These are phyloP conservation scores for Eruca vesicaria DNA, from an alignment of 441 rosid genomes.

Conservation along the genomic window DNA sequence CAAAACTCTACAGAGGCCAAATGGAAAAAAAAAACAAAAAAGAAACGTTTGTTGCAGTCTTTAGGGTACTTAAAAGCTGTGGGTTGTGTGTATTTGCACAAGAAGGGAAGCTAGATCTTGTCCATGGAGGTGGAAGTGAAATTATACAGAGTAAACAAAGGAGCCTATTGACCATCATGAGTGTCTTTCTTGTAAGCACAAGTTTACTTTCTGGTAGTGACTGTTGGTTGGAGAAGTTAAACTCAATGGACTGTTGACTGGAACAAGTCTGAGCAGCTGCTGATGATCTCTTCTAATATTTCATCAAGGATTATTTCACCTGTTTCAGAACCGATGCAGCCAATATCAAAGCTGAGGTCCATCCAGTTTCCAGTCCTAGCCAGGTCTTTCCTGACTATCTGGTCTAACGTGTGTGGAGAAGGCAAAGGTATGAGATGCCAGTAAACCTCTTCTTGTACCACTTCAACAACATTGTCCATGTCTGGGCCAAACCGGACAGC, in stretches of 20 bases:
- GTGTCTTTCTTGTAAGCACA: not conserved
- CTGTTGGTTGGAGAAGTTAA: not conserved
- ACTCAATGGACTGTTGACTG: constrained; percentile 4
- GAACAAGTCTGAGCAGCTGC: constrained; percentile 28
- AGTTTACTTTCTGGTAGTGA: constrained; percentile 7
- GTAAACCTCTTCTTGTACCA: constrained; percentile 69
- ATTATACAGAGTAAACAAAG: constrained; percentile 20
- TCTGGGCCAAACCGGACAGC: constrained; percentile 39
- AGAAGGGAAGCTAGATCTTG: constrained; percentile 14
- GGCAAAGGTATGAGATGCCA: constrained; percentile 72
- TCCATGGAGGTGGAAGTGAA: constrained; percentile 17
- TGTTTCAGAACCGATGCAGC: constrained; percentile 50
- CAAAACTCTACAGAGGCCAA: constrained; percentile 23
- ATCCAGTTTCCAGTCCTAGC: constrained; percentile 64
- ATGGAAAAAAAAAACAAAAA: constrained; percentile 10
- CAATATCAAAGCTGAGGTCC: constrained; percentile 55
- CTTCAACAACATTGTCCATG: constrained; percentile 29
- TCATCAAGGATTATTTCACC: constrained; percentile 65
- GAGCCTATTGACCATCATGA: constrained; percentile 9
- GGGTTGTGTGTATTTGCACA: constrained; percentile 32
- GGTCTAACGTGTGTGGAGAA: constrained; percentile 64
- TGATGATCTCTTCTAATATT: constrained; percentile 56
- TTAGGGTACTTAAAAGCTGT: constrained; percentile 10
- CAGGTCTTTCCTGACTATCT: constrained; percentile 71
- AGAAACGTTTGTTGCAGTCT: not conserved